Base-by-base conservation (phyloP, 495 filamentous ascomycete species). In the Penicillium verhagenii region DNA sequence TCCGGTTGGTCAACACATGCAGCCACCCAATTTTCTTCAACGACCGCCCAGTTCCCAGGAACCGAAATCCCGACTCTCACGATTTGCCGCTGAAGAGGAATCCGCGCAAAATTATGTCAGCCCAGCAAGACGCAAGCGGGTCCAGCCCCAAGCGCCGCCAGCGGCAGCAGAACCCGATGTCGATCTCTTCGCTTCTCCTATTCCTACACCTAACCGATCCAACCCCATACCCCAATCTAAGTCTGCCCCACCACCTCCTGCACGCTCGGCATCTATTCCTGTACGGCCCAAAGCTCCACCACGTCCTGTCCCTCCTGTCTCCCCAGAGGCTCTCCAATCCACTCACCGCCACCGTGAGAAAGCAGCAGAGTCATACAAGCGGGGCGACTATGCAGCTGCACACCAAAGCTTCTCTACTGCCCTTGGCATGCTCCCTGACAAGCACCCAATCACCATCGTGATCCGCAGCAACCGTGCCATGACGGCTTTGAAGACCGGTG, bases 401-500 rank as follows among this genome's bases (percentile, higher is more conserved):
- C 89, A 96, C 58, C 80, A 84, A 46, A 82, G 85, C 10, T 98
- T 97, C 75, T 84, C 87, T 1, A 76, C 82, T 31, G 89, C 94
- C 2, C 81, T 97, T 7, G 65, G 78, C 4, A 80, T 81, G 48
- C 77, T 98, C 24, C 95, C 94, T 7, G 69, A 82, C 11, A 79
- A 79, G n/a, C 95, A 97, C 66, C 91, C 91, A 11, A 77, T 97
- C 37, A 81, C 85, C 39, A 92, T 97, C 56, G 73, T 96, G 21
- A 77, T 97, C 20, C 86, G 92, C 48, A 92, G 88, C 72, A 98
- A 98, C 71, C 94, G 91, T 47, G 88, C 94, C 9, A 85, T 97
- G 54, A 94, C 91, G 0, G 84, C 86, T 11, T 76, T 96, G 43
- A 97, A 96, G 64, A 90, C 87, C 0, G 94, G 94, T 45, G 91